A percentile compares a stretch with the other conserved stretches of the same genome.
phyloP scores from a whole-genome alignment of 2,329 filamentous ascomycete genomes.

The Leptographium flavum region DNA sequence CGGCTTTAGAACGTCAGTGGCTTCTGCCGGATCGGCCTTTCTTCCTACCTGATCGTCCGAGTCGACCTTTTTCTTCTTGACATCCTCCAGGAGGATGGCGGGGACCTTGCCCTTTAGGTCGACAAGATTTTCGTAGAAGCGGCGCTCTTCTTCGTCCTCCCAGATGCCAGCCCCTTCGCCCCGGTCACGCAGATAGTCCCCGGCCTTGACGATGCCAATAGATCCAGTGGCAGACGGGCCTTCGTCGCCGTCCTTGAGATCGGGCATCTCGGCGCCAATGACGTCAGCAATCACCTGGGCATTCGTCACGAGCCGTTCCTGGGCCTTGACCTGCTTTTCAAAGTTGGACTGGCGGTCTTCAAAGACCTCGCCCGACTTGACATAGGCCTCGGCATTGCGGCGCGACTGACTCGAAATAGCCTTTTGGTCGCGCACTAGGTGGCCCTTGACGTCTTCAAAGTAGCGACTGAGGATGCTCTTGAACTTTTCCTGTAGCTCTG shows the following conservation, averaged over 20 bases:
- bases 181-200: conserved; percentile 82
- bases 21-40: conserved; percentile 45
- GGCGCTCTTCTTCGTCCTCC: conserved; percentile 95
- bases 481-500: conserved; percentile 74
- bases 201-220: conserved; percentile 87
- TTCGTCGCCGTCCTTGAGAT: conserved; percentile 72
- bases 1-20: conserved; percentile 29
- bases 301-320: conserved; percentile 81
- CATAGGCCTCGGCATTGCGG: conserved; percentile 93
- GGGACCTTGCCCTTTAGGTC: conserved; percentile 94
- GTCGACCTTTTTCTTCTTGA: conserved; percentile 84
- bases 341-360: conserved; percentile 94
- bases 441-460: conserved; percentile 81
- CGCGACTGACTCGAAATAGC: conserved; percentile 73
- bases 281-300: conserved; percentile 84
- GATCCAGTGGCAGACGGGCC: conserved; percentile 50
- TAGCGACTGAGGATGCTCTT: conserved; percentile 74
- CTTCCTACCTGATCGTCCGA: conserved; percentile 70
- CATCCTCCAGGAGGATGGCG: conserved; percentile 81
- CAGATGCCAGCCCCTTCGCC: conserved; percentile 88
- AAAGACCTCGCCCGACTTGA: conserved; percentile 96
- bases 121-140: conserved; percentile 94
- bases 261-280: conserved; percentile 83
- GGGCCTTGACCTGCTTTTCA: conserved; percentile 81
- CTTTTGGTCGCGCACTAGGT: conserved; percentile 84